Conservation (phyloP, 768 basidiomycete genomes). For the Brasilioporus rufonigricans region DNA sequence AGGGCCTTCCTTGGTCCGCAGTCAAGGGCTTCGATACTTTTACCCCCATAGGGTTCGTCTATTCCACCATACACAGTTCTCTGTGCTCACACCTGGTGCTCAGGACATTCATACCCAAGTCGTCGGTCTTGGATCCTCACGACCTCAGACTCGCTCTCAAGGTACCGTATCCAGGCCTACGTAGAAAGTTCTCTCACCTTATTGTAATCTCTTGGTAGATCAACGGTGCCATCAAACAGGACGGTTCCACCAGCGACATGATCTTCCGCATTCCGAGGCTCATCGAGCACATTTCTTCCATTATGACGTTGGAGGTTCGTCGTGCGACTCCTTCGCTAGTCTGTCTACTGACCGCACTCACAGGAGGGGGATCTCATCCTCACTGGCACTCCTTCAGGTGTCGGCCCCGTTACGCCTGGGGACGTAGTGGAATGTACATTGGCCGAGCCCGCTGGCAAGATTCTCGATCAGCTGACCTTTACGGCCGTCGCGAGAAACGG, state of each 20-base stretch:
- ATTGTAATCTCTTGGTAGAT: constrained; percentile 57
- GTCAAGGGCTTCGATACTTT: constrained; percentile 98
- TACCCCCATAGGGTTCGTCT: constrained; percentile 77
- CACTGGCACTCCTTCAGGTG: constrained; percentile 91
- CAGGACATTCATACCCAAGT: constrained; percentile 81
- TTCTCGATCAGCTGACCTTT: constrained; percentile 64
- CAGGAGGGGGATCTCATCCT: constrained; percentile 91
- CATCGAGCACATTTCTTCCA: constrained; percentile 88
- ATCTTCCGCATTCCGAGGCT: constrained; percentile 87
- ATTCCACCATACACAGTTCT: background rate
- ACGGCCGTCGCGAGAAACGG: constrained; percentile 62
- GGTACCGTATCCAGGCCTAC: constrained; percentile 37
- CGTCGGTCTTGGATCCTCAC: constrained; percentile 65
- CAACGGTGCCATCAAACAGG: constrained; percentile 80
- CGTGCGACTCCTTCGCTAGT: background rate
- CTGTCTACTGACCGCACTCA: background rate
- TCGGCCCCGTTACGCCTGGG: constrained; percentile 72
- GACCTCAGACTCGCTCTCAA: constrained; percentile 75
- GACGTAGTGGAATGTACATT: constrained; percentile 79
- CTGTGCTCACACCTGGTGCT: constrained; percentile 2
- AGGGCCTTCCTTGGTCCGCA: constrained; percentile 95
- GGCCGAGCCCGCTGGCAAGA: constrained; percentile 49
- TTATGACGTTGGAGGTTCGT: constrained; percentile 92
- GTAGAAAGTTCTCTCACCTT: background rate
- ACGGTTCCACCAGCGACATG: constrained; percentile 86